Conservation (phyloP, 2,329 filamentous ascomycete genomes). For the Fusarium guadeloupense region DNA sequence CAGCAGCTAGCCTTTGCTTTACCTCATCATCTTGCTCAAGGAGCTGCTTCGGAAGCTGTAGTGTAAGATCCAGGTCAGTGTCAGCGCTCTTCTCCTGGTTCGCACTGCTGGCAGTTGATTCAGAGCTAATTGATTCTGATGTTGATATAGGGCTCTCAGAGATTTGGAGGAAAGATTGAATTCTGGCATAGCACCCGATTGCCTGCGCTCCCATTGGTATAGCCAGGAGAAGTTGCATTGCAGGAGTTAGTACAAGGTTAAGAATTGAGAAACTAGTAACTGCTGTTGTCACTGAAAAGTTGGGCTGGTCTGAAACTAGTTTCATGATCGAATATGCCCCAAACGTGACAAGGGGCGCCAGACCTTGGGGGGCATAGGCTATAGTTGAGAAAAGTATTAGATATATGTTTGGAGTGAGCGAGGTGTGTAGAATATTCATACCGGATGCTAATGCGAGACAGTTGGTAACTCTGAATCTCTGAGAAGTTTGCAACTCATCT, state of each 20-base stretch:
- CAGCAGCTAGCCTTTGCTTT: neutral
- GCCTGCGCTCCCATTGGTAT: slow-evolving; percentile 3
- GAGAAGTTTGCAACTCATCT: neutral
- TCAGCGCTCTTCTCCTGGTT: neutral
- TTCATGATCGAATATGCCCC: neutral
- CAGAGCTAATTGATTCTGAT: neutral
- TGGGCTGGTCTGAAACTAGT: neutral
- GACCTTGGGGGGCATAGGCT: neutral
- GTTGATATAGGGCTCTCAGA: neutral
- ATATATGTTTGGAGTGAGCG: neutral
- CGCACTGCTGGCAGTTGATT: neutral
- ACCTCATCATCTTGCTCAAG: neutral
- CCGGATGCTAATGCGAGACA: neutral
- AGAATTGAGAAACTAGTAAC: slow-evolving; percentile 1
- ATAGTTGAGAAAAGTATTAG: neutral
- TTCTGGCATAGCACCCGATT: neutral
- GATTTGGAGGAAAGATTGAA: neutral
- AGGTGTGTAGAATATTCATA: neutral
- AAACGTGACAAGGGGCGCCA: neutral
- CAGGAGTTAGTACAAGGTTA: neutral
- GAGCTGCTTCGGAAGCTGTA: neutral
- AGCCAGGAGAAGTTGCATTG: neutral
- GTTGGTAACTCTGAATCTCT: neutral
- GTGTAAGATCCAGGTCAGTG: neutral
- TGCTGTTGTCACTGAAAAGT: neutral